Conservation (phyloP, 495 filamentous ascomycete species). For the Astrocystis sublimbata region DNA sequence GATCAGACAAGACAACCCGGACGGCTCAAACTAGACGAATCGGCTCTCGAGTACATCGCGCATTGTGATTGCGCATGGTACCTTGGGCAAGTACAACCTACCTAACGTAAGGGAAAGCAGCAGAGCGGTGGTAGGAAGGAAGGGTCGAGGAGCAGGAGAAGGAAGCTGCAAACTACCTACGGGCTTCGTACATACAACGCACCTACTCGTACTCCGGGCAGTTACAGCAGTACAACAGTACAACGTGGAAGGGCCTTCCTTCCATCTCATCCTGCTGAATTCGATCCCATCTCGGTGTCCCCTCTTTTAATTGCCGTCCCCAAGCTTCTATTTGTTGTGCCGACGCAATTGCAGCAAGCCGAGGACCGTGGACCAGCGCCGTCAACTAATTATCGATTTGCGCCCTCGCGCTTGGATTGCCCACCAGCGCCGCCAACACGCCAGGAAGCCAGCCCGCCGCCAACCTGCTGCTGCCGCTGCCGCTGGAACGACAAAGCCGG, state of each 20-base stretch:
- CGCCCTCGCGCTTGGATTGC: constrained; percentile 12
- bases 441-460: no score
- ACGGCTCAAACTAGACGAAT: constrained; percentile 8
- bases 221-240: no score
- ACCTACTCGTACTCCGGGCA: no score
- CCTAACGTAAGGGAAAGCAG: no score
- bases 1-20: no score
- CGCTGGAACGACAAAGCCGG: constrained; percentile 6
- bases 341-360: background rate
- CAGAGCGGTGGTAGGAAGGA: background rate
- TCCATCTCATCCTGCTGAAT: background rate
- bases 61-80: no score
- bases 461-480: constrained; percentile 12
- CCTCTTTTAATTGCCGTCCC: background rate
- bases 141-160: background rate
- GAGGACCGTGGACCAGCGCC: no score
- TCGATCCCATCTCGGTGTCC: background rate
- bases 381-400: background rate
- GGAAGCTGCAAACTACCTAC: no score
- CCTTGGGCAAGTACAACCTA: no score
- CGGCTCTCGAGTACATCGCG: background rate
- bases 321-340: background rate
- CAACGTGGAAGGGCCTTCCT: no score
- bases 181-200: no score
- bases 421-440: constrained; percentile 3